Base-by-base conservation (phyloP, 2,329 filamentous ascomycete genomes). In the Pseudocercospora musae region DNA sequence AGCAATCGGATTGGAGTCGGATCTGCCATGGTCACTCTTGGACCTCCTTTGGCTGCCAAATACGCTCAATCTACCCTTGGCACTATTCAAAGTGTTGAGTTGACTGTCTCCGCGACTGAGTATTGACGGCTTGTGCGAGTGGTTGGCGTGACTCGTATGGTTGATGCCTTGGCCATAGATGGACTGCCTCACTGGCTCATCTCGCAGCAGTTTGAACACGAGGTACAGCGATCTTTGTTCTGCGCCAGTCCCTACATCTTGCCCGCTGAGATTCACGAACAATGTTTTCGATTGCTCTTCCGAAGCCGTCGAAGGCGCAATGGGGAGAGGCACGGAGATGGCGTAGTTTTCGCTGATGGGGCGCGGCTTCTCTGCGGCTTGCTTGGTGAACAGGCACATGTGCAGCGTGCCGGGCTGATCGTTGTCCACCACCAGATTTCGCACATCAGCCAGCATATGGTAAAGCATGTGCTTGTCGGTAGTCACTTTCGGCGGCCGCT, bases 321-420 rank as follows among this genome's bases (percentile, higher is more conserved):
- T 90, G 29, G 89, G 88, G 0, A 90, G 81, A 0, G 90, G 89
- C 13, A 96, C 84, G 58, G 93, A 88, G 57, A 96, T 85, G 15
- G 86, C 85, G 76, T 91, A 97, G 55, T 86, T 89, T 76, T 99
- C 95, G 2, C 92, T 96, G 1, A 98, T 78, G 2, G 87, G 86
- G 15, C 83, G 82, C 7, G 90, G 80, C 10, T 82, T 79, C 31
- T 86, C 85, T 15, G 87, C 86, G 2, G 86, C 82, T 1, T 85
- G 81, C 73, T 91, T 92, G 63, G 86, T 85, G 62, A 89, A 93
- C 4, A 99, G 82, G 70, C 91, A 89, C 57, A 96, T 84, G 40
- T 89, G 87, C 33, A 99, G 78, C 0, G 88, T 89, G 1, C 90
- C 90, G 4, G 89, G 85, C 21, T 91, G 89, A n/a, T 86, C 85